These are phyloP conservation scores for Globisporangium radiosum DNA, from an alignment of 352 stramenopile genomes.

Conservation along the genomic window DNA sequence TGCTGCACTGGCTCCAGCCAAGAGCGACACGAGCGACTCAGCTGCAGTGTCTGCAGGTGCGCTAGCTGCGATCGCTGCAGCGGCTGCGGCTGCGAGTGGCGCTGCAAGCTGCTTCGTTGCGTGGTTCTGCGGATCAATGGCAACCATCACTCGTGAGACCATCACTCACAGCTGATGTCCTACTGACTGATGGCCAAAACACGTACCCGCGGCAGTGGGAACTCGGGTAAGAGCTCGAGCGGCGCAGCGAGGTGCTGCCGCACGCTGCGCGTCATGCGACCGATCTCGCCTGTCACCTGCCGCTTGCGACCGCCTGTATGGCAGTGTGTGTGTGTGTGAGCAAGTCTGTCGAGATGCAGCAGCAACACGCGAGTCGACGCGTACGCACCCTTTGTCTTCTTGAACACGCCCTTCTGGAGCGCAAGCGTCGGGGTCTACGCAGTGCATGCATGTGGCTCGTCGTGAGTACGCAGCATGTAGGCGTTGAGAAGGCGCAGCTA, in stretches of 20 bases:
- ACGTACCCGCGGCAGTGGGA: constrained; percentile 42
- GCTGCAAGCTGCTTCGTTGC: background rate
- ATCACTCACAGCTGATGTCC: too few species aligned
- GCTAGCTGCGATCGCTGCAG: too few species aligned
- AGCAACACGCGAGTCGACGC: background rate
- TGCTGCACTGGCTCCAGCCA: constrained; percentile 2
- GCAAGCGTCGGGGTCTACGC: constrained; percentile 49
- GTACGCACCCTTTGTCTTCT: constrained; percentile 65
- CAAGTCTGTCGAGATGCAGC: too few species aligned
- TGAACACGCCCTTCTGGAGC: constrained; percentile 51
- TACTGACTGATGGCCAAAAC: background rate
- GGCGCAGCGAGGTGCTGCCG: constrained; percentile 70
- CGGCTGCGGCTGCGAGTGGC: background rate
- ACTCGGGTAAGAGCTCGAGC: constrained; percentile 62
- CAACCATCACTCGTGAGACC: too few species aligned
- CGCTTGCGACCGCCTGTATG: constrained; percentile 49
- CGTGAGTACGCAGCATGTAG: too few species aligned
- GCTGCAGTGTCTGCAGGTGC: too few species aligned
- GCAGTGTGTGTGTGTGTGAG: background rate
- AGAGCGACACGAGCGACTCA: too few species aligned
- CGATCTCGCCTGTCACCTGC: constrained; percentile 35
- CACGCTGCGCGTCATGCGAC: constrained; percentile 72
- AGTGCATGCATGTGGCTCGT: background rate
- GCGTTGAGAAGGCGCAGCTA: too few species aligned
- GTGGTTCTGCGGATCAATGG: background rate